Evolutionary conservation across 441 rosid genomes (phyloP), one percentile per base, ranked within the genome.

Genomic region (Corymbia calophylla): DNA sequence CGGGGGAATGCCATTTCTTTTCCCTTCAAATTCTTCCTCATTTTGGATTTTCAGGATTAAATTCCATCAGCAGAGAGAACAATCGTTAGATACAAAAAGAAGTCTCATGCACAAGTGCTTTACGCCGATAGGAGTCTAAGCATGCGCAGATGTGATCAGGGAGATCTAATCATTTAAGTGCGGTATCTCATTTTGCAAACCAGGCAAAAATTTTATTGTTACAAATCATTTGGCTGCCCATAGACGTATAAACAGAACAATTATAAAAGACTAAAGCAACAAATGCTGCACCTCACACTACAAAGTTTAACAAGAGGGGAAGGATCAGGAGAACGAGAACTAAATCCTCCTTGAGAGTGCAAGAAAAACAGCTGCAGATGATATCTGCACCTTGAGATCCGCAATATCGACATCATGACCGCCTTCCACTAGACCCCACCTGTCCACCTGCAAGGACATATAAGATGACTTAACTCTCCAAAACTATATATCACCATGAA

Each of bases 401-500:
- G 99, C 99, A 81, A 98, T 93, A 93, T 98, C 99, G 73, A 98
- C 85, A 90, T 98, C 99, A 31, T 97, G 99, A 47, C 99, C 99
- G 8, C 99, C 99, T 95, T 97, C 99, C 25, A 97, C 99, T 86
- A 98, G 92, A 88, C 99, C 99, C 99, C 99, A 98, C 89, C 88
- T 96, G 90, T 94, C 97, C 89, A 97, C 98, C 99, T 98, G 93
- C 92, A 92, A 31, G 39, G 84, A 77, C 84, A 73, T 21, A 39
- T 23, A 39, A 77, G 84, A 21, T 77, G 51, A 77, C 5, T 77
- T 12, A 21, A 39, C 29, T 77, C 84, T 12, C n/a, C 6, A 77
- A 73, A 7, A 2, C 84, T 77, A 77, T 7, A 77, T 6, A 39
- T 39, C 47, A 77, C 84, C 49, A 77, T 21, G 1, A 44, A 44